These are phyloP conservation scores for Phytopythium delawarense DNA, from an alignment of 352 stramenopile species.

Conservation along the genomic window DNA sequence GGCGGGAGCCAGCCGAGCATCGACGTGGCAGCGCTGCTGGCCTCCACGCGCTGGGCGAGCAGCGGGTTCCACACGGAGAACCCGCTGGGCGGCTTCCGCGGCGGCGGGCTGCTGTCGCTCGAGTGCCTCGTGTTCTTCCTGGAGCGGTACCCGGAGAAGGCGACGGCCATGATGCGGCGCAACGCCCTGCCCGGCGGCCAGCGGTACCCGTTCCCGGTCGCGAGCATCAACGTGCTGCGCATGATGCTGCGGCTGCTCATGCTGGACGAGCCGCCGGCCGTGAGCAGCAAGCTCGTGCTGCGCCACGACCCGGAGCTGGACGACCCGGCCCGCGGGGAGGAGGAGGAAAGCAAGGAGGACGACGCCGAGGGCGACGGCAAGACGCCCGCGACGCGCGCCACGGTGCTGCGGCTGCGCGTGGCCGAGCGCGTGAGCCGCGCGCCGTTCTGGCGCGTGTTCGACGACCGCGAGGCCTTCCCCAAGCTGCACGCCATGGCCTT, in stretches of 20 bases:
- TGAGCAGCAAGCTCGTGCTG: slow-evolving; percentile 70
- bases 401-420: slow-evolving; percentile 68
- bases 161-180: slow-evolving; percentile 65
- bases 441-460: slow-evolving; percentile 80
- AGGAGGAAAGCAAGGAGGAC: slow-evolving; percentile 13
- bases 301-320: slow-evolving; percentile 30
- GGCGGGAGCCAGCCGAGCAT: slow-evolving; percentile 7
- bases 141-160: slow-evolving; percentile 78
- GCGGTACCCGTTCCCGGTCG: slow-evolving; percentile 79
- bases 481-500: slow-evolving; percentile 85
- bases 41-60: slow-evolving; percentile 53
- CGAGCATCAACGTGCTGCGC: slow-evolving; percentile 82
- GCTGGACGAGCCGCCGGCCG: slow-evolving; percentile 67
- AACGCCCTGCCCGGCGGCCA: slow-evolving; percentile 70
- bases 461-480: slow-evolving; percentile 59
- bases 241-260: slow-evolving; percentile 84
- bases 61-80: slow-evolving; percentile 83
- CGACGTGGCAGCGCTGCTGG: slow-evolving; percentile 47
- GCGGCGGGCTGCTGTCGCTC: slow-evolving; percentile 64
- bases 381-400: slow-evolving; percentile 18
- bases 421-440: slow-evolving; percentile 77
- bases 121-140: slow-evolving; percentile 74
- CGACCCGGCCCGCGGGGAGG: not conserved
- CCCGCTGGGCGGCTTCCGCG: slow-evolving; percentile 71
- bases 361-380: slow-evolving; percentile 13